Evolutionary conservation across 2,329 filamentous ascomycete genomes (phyloP).

Genomic region (Neopestalotiopsis sp.): DNA sequence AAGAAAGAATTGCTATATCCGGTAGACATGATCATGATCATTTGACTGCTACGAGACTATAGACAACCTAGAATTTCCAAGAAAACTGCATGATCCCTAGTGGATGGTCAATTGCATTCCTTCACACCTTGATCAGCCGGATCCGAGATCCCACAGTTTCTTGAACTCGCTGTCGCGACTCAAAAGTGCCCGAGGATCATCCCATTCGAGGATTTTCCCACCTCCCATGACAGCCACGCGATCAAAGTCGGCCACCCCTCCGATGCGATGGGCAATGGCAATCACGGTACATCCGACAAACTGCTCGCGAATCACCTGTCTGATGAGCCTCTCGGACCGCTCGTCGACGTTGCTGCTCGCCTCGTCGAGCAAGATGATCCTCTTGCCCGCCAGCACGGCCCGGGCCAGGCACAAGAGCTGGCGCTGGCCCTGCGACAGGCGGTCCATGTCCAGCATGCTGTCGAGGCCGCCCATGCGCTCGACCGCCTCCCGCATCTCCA

Average conservation of each 20-base stretch:
- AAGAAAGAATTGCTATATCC: too few species aligned
- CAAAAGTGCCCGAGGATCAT: slow-evolving; percentile 3
- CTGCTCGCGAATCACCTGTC: slow-evolving; percentile 17
- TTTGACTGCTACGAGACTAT: too few species aligned
- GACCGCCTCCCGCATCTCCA: slow-evolving; percentile 4
- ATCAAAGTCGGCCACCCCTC: neutral
- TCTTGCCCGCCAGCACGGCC: slow-evolving; percentile 14
- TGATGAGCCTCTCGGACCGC: slow-evolving; percentile 13
- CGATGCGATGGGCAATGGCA: slow-evolving; percentile 9
- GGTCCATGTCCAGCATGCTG: slow-evolving; percentile 1
- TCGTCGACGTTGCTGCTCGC: slow-evolving; percentile 18
- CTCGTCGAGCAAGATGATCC: slow-evolving; percentile 16
- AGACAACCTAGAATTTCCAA: too few species aligned
- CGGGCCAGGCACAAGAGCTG: slow-evolving; percentile 21
- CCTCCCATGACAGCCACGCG: slow-evolving; percentile 9
- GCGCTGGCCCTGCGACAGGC: slow-evolving; percentile 16
- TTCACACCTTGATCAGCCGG: neutral
- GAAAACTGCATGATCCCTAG: neutral
- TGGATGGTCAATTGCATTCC: too few species aligned
- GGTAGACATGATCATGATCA: too few species aligned
- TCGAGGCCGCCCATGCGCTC: neutral
- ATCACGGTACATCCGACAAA: slow-evolving; percentile 13
- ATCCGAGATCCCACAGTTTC: neutral
- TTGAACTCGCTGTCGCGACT: slow-evolving; percentile 4
- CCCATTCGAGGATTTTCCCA: slow-evolving; percentile 14